Percentiles rank a stretch among this genome's conserved stretches.
Evolutionary conservation across 2,329 filamentous ascomycete genomes (phyloP).

Genomic region (Penicillium sp.): DNA sequence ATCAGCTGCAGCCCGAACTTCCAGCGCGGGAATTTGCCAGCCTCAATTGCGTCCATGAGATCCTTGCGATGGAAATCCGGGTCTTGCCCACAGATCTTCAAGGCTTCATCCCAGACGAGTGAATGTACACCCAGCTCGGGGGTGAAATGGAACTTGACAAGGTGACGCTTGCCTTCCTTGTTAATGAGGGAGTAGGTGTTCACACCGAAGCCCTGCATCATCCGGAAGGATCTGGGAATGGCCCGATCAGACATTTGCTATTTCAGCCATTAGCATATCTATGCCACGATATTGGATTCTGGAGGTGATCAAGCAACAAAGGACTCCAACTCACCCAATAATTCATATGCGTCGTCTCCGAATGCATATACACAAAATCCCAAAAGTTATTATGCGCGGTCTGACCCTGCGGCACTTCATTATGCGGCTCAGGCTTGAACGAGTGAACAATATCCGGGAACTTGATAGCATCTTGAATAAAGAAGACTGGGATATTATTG

Average conservation of each 20-base stretch:
- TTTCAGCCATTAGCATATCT: constrained; percentile 10
- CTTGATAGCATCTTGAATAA: constrained; percentile 45
- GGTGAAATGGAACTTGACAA: constrained; percentile 40
- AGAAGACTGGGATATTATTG: constrained; percentile 47
- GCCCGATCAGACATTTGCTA: constrained; percentile 41
- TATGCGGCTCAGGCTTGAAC: constrained; percentile 45
- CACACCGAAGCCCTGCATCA: constrained; percentile 43
- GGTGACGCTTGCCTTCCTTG: constrained; percentile 35
- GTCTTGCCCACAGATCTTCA: constrained; percentile 73
- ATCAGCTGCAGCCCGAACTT: constrained; percentile 81
- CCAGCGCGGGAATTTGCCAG: constrained; percentile 72
- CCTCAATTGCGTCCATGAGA: constrained; percentile 72
- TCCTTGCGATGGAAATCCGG: constrained; percentile 83
- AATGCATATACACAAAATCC: constrained; percentile 40
- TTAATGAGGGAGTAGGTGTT: constrained; percentile 40
- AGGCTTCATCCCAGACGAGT: constrained; percentile 63
- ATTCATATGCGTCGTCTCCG: constrained; percentile 38
- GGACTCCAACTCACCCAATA: constrained; percentile 30
- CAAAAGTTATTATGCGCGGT: constrained; percentile 56
- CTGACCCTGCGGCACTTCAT: constrained; percentile 54
- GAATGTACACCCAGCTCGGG: constrained; percentile 40
- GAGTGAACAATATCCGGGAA: constrained; percentile 47
- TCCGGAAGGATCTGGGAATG: constrained; percentile 39
- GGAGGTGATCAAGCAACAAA: neutral
- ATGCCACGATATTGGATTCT: neutral